Evolutionary conservation across 2,329 filamentous ascomycete genomes (phyloP), one percentile per base, ranked within the genome.

Genomic region (Whalleya microplaca): DNA sequence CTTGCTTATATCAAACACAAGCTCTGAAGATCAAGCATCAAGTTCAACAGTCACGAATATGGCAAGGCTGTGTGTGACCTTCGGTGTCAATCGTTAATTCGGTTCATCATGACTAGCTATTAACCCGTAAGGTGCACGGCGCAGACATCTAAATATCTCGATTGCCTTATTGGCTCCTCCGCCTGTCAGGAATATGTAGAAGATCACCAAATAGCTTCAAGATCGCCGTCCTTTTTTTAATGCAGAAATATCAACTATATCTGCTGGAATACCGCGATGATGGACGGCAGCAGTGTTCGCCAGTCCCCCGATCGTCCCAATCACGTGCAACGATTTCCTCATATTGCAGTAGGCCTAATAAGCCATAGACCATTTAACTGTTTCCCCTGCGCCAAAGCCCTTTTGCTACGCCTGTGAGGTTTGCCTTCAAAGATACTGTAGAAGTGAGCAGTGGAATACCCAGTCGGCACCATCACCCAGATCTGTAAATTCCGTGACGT

Each of bases 401-500:
- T 54, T 43, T 55, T 58, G 47, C 46, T 49, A 56, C 51, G 32
- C 45, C 21, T 42, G 42, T 43, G 40, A 55, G 32, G 50, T 42
- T n/a, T 51, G 45, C 54, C 48, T 46, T 54, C 20, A 46, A 46
- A 51, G 14, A 56, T 41, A 21, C 41, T 42, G 47, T 10, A 50
- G 57, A 46, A 48, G 42, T 50, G 48, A 45, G 54, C 41, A 58
- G 41, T 48, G 41, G 51, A 46, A 23, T 55, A 48, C 49, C 52
- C 21, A 43, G 48, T 37, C 48, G 44, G 48, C 47, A 47, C 41
- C 29, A 21, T 48, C 51, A 43, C 41, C 53, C 58, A 51, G 48
- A 50, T 48, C 52, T 55, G 56, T 48, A 21, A 59, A 55, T 50
- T 57, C 51, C 56, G 48, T 53, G 48, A 51, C 53, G 50, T 50